Evolutionary conservation across 495 filamentous ascomycete genomes (phyloP).

Genomic region (Pseudevernia furfuracea): DNA sequence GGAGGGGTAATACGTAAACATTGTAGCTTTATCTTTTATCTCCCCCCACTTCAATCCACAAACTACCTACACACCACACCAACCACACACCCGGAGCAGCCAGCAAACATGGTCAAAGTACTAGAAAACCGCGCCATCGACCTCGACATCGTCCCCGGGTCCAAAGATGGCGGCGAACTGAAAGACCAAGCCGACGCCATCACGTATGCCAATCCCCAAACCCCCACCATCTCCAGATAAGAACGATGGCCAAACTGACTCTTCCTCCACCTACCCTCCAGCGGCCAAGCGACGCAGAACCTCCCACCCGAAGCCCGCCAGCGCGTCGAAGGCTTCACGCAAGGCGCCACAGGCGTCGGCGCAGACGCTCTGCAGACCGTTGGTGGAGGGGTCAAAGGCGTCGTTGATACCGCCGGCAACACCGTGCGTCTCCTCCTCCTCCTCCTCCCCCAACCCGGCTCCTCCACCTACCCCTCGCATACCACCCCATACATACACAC

Average conservation of each 20-base stretch:
- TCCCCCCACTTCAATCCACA: neutral
- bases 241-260: neutral
- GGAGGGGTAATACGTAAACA: slow-evolving; percentile 2
- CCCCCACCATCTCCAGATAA: neutral
- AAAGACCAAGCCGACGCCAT: slow-evolving; percentile 19
- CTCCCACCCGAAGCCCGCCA: slow-evolving; percentile 22
- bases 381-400: slow-evolving; percentile 21
- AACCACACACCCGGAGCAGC: neutral
- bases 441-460: neutral
- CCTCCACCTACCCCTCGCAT: neutral
- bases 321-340: slow-evolving; percentile 16
- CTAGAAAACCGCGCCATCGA: slow-evolving; percentile 22
- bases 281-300: slow-evolving; percentile 9
- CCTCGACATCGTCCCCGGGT: slow-evolving; percentile 23
- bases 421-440: slow-evolving; percentile 14
- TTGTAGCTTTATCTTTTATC: too few relatives aligned
- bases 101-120: slow-evolving; percentile 22
- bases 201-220: slow-evolving; percentile 1
- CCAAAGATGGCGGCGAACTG: slow-evolving; percentile 11
- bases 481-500: too few relatives aligned
- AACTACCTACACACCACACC: neutral
- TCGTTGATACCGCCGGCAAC: slow-evolving; percentile 24
- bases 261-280: neutral
- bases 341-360: slow-evolving; percentile 15
- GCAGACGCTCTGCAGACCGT: slow-evolving; percentile 15